Conservation (phyloP, 495 filamentous ascomycete genomes). For the Xanthoparmelia taractica region DNA sequence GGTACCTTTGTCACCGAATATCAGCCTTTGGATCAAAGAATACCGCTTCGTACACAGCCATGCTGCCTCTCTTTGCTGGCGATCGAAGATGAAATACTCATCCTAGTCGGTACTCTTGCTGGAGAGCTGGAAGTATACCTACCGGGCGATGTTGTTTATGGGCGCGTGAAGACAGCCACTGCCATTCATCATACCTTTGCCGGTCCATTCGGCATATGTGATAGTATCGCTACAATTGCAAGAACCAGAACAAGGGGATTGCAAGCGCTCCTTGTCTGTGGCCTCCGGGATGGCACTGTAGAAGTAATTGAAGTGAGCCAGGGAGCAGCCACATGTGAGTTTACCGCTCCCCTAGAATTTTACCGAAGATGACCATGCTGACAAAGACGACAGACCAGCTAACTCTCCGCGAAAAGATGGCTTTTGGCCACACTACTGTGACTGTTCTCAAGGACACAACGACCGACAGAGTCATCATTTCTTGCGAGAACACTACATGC, state of each 20-base stretch:
- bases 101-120: conserved; percentile 14
- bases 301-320: conserved; percentile 10
- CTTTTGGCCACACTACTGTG: conserved; percentile 25
- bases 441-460: conserved; percentile 12
- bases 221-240: conserved; percentile 22
- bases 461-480: conserved; percentile 11
- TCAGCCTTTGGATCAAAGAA: background rate
- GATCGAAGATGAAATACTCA: background rate
- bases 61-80: conserved; percentile 1
- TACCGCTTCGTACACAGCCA: conserved; percentile 2
- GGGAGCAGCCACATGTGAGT: background rate
- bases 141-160: background rate
- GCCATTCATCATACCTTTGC: conserved; percentile 16
- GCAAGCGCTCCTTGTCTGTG: conserved; percentile 19
- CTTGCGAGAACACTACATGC: conserved; percentile 19
- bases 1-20: conserved; percentile 7
- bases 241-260: background rate
- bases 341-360: background rate
- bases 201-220: conserved; percentile 22
- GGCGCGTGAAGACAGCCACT: background rate
- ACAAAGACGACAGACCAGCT: background rate
- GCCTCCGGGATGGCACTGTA: conserved; percentile 24
- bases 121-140: conserved; percentile 6
- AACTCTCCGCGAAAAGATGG: conserved; percentile 16
- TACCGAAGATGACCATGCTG: background rate